Conservation (phyloP, 768 basidiomycete species). For the Mycena latifolia region DNA sequence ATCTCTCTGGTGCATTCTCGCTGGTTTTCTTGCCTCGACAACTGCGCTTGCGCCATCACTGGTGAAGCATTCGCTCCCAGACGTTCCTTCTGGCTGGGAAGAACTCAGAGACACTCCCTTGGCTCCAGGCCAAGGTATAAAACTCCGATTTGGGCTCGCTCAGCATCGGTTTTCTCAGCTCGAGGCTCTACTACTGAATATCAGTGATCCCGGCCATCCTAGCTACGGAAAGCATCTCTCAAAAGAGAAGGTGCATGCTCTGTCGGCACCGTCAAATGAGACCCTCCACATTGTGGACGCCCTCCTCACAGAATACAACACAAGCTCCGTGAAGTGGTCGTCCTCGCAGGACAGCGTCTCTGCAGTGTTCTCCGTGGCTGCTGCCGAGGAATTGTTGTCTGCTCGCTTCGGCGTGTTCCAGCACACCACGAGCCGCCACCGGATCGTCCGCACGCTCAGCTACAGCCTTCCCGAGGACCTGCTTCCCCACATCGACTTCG, state of each 20-base stretch:
- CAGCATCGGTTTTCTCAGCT: constrained; percentile 46
- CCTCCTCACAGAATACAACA: constrained; percentile 24
- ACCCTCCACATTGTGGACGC: constrained; percentile 37
- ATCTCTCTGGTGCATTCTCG: constrained; percentile 8
- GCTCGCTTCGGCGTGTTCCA: constrained; percentile 53
- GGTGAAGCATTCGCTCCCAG: constrained; percentile 29
- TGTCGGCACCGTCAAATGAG: constrained; percentile 52
- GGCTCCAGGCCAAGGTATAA: background rate
- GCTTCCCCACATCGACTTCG: constrained; percentile 49
- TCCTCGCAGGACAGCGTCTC: constrained; percentile 62
- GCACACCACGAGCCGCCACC: constrained; percentile 47
- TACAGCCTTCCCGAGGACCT: constrained; percentile 52
- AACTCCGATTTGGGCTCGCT: constrained; percentile 52
- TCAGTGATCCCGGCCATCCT: constrained; percentile 47
- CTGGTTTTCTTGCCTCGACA: background rate
- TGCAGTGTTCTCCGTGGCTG: constrained; percentile 52
- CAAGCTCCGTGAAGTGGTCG: constrained; percentile 50
- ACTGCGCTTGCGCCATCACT: background rate
- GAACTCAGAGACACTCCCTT: constrained; percentile 7
- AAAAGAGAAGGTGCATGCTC: constrained; percentile 59
- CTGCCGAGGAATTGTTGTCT: constrained; percentile 62
- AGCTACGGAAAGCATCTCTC: constrained; percentile 52
- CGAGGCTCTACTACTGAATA: constrained; percentile 47
- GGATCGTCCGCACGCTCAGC: constrained; percentile 50
- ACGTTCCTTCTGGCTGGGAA: constrained; percentile 29